phyloP scores from a whole-genome alignment of 2,329 filamentous ascomycete genomes.

The Fusarium mundagurra region DNA sequence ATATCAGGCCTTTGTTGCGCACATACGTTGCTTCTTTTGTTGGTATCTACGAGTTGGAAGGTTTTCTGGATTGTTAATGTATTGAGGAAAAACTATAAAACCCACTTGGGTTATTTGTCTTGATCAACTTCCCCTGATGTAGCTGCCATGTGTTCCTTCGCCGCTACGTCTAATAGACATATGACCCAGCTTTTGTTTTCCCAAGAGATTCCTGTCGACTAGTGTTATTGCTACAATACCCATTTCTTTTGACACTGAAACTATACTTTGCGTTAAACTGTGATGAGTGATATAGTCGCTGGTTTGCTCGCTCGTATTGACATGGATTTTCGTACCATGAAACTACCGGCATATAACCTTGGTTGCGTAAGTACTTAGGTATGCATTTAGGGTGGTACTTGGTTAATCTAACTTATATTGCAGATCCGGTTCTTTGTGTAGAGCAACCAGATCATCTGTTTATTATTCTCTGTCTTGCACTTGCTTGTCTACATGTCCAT shows the following conservation, averaged over 20 bases:
- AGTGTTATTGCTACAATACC: constrained; percentile 33
- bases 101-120: constrained; percentile 43
- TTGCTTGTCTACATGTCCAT: not conserved
- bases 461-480: not conserved
- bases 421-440: not conserved
- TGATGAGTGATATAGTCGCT: not conserved
- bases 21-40: constrained; percentile 44
- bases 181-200: constrained; percentile 32
- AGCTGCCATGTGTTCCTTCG: constrained; percentile 40
- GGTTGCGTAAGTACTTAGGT: not conserved
- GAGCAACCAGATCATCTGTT: not conserved
- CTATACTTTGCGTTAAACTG: not conserved
- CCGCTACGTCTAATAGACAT: constrained; percentile 45
- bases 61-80: constrained; percentile 46
- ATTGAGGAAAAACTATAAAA: constrained; percentile 44
- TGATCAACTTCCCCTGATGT: constrained; percentile 39
- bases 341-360: not conserved
- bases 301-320: not conserved
- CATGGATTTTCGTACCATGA: not conserved
- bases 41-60: constrained; percentile 40
- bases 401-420: not conserved
- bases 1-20: constrained; percentile 40
- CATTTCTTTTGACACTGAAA: not conserved
- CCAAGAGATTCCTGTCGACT: not conserved
- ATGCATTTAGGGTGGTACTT: not conserved